Base-by-base conservation (phyloP, 2,329 filamentous ascomycete species). In the Hortaea werneckii region DNA sequence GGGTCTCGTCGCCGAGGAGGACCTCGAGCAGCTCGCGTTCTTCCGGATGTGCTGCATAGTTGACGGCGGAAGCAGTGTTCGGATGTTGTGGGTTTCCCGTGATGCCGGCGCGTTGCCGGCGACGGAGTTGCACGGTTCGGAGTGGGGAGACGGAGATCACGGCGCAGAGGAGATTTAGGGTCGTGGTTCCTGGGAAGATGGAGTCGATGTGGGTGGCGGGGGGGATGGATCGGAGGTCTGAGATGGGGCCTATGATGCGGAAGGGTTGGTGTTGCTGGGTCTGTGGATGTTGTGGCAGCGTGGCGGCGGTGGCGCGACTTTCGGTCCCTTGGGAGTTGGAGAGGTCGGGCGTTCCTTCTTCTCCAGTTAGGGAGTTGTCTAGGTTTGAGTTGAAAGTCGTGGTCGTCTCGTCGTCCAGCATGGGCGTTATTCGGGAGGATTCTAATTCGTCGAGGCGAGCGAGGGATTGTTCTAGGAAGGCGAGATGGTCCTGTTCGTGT, bases 1-100 rank as follows among this genome's bases (percentile, higher is more conserved):
- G 78, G 0, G 88, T 94, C 43, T 95, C 85, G 62, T 96, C 90
- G 5, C 85, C 89, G 1, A 95, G 79, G 1, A 89, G 70, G 2
- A 92, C 65, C 63, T 94, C 87, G 37, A 90, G 69, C 3, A 94
- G 73, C 5, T 84, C 77, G 43, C 82, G 73, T 38, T 71, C 20
- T 2, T 20, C 20, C 65, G 11, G 37, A 3, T n/a, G n/a, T 9
- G 8, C 13, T 41, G 10, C 38, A n/a, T 20, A 20, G 20, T 20
- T 20, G 20, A 20, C 20, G 20, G 20, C 20, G 20, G 20, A 4
- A 20, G 2, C 20, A 20, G 2, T 4, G 20, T 4, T 4, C 20
- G 2, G 20, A 4, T 20, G 4, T 20, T 2, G 20, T 20, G 20
- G 20, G 20, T 20, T 20, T 20, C 20, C 20, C 20, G 20, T 20